Percentiles rank a stretch among this genome's conserved stretches.
These are phyloP conservation scores for Artomyces pyxidatus DNA, from an alignment of 768 basidiomycete genomes.

Conservation along the genomic window DNA sequence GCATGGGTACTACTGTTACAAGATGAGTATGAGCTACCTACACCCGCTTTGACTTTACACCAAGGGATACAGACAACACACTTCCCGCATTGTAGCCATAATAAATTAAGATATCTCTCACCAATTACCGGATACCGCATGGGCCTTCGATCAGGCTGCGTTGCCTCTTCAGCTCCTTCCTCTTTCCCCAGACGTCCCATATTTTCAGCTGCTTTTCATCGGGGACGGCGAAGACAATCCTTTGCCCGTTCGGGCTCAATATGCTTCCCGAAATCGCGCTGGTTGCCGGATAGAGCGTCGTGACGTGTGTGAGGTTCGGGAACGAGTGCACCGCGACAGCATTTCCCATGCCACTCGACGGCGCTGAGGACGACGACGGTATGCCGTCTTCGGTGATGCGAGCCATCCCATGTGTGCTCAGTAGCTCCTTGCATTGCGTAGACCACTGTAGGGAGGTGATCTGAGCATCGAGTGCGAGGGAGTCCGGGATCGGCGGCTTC, in stretches of 20 bases:
- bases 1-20: too few relatives aligned
- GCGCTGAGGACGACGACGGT: conserved; percentile 7
- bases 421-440: conserved; percentile 73
- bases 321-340: conserved; percentile 45
- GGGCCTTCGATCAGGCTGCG: conserved; percentile 1
- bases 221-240: conserved; percentile 50
- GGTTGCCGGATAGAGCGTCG: not conserved
- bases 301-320: conserved; percentile 36
- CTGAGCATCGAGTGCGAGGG: conserved; percentile 44
- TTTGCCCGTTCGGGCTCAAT: conserved; percentile 42
- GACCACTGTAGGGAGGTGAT: conserved; percentile 71
- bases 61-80: too few relatives aligned
- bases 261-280: conserved; percentile 36
- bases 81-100: too few relatives aligned
- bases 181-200: conserved; percentile 48
- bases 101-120: not conserved
- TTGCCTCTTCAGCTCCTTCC: conserved; percentile 16
- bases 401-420: conserved; percentile 62
- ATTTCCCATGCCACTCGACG: conserved; percentile 19
- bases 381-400: not conserved
- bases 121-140: conserved; percentile 1
- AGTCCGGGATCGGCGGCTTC: conserved; percentile 34
- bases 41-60: too few relatives aligned
- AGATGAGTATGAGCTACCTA: too few relatives aligned
- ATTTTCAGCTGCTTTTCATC: conserved; percentile 60